Evolutionary conservation across 1,284 basidiomycete species (phyloP), one percentile per base, ranked within the genome.

Genomic region (Takashimella koratensis): DNA sequence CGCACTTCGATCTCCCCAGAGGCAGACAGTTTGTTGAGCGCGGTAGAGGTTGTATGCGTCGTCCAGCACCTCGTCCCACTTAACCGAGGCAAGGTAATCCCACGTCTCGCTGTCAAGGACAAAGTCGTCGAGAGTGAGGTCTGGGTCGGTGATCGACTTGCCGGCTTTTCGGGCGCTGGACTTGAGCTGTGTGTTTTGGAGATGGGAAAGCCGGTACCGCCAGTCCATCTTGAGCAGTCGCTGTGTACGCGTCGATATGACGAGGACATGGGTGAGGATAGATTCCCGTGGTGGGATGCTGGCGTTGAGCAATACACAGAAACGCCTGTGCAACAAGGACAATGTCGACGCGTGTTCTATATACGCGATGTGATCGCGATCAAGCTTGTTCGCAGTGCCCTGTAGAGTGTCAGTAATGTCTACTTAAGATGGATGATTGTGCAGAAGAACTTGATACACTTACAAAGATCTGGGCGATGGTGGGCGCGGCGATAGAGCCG

Each of bases 11-110:
- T 27, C 43, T 3, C 56, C 53, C 64, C 65, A 70, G 0, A 72
- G 50, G 3, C 43, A 41, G 26, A 68, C 62, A 6, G 61, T 63
- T 47, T 65, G 56, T 39, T 64, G 63, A n/a, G 67, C 62, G 16
- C 59, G 58, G 41, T 62, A 69, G 4, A 72, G 56, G 3, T 62
- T 48, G 47, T 60, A 62, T 0, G 60, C 62, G 13, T 51, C 47
- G 3, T 55, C 54, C 5, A 72, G 43, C 0, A 58, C 58, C n/a
- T 53, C 23, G 20, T 56, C 47, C 64, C 65, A 70, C 20, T 64
- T 47, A 12, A 60, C 45, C 11, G 13, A 27, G 11, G 41, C n/a
- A 22, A 60, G 49, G 41, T 48, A 54, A 1, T 27, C 22, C 58
- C 58, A 60, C 2, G 40, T 39, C 3, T 40, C 46, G 5, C 42